Base-by-base conservation (phyloP, 2,329 filamentous ascomycete species). In the Geosmithia putterillii region DNA sequence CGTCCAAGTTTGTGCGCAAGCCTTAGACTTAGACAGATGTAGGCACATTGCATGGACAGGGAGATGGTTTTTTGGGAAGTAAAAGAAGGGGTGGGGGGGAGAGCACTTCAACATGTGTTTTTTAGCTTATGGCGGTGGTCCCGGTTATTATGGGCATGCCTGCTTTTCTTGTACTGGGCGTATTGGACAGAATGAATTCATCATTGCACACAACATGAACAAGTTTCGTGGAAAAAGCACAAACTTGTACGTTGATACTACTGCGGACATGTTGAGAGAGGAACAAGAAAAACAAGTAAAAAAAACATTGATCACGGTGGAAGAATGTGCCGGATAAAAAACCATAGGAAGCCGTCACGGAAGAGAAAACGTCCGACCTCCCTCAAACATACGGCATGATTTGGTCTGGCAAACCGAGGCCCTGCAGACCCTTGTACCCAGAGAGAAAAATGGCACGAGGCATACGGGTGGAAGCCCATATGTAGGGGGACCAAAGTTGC, bases 1-100 rank as follows among this genome's bases (percentile, higher is more conserved):
- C 79, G 42, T 79, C 74, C 54, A 88, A 86, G 64, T 23, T 43
- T 9, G 42, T 43, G 42, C 21, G 47, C 54, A 53, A 44, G 37
- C 7, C 32, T 37, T 42, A 20, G 28, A 37, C n/a, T n/a, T n/a
- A n/a, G n/a, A n/a, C n/a, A n/a, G n/a, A n/a, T n/a, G n/a, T n/a
- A n/a, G n/a, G n/a, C n/a, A n/a, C n/a, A n/a, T n/a, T n/a, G n/a
- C n/a, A n/a, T n/a, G n/a, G n/a, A n/a, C n/a, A n/a, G n/a, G n/a
- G n/a, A n/a, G n/a, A n/a, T n/a, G n/a, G n/a, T n/a, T n/a, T n/a
- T n/a, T n/a, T 19, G 15, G 21, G 42, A 21, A 39, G 32, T 17
- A 35, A n/a, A 18, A 35, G 19, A 20, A 10, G 43, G 19, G 34
- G 21, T 9, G 34, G 34, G 12, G 22, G 21, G 21, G 7, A 14